phyloP scores from a whole-genome alignment of 192 early-diverging fungal genomes.

The Coemansia biformis region DNA sequence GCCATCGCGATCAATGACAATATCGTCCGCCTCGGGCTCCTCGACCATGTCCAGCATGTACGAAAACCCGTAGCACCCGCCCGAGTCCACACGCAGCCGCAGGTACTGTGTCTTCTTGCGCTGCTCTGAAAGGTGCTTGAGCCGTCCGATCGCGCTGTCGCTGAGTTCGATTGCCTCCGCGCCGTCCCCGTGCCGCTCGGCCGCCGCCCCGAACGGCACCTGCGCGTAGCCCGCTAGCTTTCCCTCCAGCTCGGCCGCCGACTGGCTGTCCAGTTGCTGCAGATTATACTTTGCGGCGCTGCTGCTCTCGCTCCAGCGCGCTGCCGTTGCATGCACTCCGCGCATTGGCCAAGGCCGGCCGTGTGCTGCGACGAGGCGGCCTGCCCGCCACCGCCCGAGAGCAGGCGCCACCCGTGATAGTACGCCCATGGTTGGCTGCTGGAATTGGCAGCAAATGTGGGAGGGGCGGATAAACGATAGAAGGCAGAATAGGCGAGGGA shows the following conservation, averaged over 20 bases:
- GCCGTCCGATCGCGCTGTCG: constrained; percentile 37
- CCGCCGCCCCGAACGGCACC: not conserved
- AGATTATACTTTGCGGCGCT: constrained; percentile 25
- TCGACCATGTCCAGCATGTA: constrained; percentile 74
- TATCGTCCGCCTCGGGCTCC: constrained; percentile 61
- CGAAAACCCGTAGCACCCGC: constrained; percentile 84
- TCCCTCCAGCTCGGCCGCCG: constrained; percentile 15
- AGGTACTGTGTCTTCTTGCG: constrained; percentile 52
- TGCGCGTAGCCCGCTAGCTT: constrained; percentile 23
- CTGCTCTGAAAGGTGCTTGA: constrained; percentile 34
- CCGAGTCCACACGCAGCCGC: constrained; percentile 74
- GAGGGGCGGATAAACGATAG: no score
- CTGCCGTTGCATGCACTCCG: not conserved
- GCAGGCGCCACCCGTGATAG: no score
- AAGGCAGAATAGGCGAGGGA: no score
- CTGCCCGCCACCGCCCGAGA: not conserved
- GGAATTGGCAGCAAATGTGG: no score
- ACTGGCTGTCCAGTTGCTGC: constrained; percentile 25
- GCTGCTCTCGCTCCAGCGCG: not conserved
- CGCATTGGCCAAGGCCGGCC: no score
- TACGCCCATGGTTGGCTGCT: no score
- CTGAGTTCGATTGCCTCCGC: constrained; percentile 28
- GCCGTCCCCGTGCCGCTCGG: constrained; percentile 2
- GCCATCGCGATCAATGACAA: constrained; percentile 66
- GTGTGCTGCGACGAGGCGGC: no score